Percentiles rank a stretch among this genome's conserved stretches.
Evolutionary conservation across 164 flowering plant species (phyloP).

Genomic region (Nymphaea colorata): DNA sequence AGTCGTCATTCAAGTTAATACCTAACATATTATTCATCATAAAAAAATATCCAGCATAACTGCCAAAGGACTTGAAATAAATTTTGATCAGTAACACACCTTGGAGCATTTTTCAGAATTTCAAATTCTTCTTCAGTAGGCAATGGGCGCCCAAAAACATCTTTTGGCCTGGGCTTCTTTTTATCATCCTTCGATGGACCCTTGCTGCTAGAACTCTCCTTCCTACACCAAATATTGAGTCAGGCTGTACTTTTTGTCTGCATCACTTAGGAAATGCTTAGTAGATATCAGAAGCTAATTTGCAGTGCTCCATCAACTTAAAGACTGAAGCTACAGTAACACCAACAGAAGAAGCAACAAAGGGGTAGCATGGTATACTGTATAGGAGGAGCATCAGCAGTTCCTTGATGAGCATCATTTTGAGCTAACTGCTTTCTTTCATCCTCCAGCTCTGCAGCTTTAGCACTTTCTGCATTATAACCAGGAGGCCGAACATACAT

Average conservation of each 20-base stretch:
- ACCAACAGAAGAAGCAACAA: neutral
- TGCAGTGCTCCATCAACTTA: neutral
- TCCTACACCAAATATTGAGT: too few species aligned
- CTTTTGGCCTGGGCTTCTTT: conserved; percentile 74
- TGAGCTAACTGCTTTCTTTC: conserved; percentile 35
- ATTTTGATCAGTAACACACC: conserved; percentile 20
- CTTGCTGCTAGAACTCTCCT: neutral
- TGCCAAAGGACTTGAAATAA: too few species aligned
- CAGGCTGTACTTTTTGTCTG: too few species aligned
- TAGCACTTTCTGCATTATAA: conserved; percentile 91
- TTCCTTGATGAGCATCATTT: conserved; percentile 12
- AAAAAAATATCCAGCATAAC: too few species aligned
- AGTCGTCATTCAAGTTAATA: too few species aligned
- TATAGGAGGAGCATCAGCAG: conserved; percentile 5
- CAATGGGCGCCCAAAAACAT: conserved; percentile 79
- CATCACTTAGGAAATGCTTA: too few species aligned
- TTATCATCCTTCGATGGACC: conserved; percentile 23
- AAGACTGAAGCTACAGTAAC: neutral
- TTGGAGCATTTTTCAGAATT: conserved; percentile 81
- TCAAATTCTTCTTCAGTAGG: conserved; percentile 91
- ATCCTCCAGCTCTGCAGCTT: conserved; percentile 86
- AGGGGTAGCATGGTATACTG: neutral
- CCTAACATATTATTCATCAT: too few species aligned
- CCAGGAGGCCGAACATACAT: conserved; percentile 99
- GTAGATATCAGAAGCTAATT: too few species aligned